Evolutionary conservation across 2,329 filamentous ascomycete genomes (phyloP), one percentile per base, ranked within the genome.

Genomic region (Cercospora nicotianae): DNA sequence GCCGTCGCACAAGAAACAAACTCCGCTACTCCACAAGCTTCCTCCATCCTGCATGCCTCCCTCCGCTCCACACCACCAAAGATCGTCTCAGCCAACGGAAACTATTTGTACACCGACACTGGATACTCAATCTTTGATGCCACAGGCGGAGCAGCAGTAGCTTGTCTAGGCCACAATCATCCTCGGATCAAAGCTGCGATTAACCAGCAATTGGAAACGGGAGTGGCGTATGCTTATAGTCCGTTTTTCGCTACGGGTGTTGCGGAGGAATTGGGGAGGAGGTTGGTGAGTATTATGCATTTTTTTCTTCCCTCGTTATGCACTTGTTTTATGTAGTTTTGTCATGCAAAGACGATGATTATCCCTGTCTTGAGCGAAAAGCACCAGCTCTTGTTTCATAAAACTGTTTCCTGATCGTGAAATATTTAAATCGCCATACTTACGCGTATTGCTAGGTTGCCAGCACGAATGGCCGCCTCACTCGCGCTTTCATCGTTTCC

Each of bases 121-220:
- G 88, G 88, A 1, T 81, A 83, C 6, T 81, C 80, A 33, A 84
- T 94, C 60, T 84, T 93, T 9, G 91, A 94, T 76, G 89, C 87
- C 1, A 90, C 89, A 13, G 86, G 89, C 39, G 91, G 91, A 23
- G 89, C 91, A 4, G 90, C 89, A 26, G 90, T 93, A 3, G 84
- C 87, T 5, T 89, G 88, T 74, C 80, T 94, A 7, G 91, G 91
- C 8, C 88, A 92, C 72, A 63, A 61, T 48, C 68, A 73, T 53
- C 58, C 67, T 5, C 65, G 68, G 55, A 86, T 93, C n/a, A 81
- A 82, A 9, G 80, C 84, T 1, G 90, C 89, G 1, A 84, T 91
- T 39, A 77, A 80, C 2, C 72, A 81, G 10, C 90, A 92, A 72
- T 80, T 90, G 64, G 81, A 85, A 57, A 51, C 61, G 1, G 78